Conservation (phyloP, 129 eudicot genomes). For the Flaveria brownii region DNA sequence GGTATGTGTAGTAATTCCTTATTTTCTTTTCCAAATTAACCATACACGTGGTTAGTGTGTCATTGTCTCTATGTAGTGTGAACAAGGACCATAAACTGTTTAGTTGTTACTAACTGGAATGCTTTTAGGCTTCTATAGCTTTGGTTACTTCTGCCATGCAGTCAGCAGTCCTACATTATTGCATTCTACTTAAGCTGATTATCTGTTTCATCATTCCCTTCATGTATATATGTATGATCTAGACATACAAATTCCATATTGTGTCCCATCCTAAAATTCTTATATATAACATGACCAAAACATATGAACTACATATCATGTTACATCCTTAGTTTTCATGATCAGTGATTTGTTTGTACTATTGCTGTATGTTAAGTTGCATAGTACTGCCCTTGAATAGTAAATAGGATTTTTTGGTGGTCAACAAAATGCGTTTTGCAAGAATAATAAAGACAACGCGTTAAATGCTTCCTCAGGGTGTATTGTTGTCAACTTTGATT, state of each 20-base stretch:
- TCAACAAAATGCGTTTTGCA: neutral
- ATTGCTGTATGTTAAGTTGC: neutral
- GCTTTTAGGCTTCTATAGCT: neutral
- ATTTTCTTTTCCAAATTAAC: neutral
- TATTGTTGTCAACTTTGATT: neutral
- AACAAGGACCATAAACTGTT: neutral
- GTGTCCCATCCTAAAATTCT: neutral
- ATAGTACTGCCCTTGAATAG: neutral
- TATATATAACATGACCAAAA: neutral
- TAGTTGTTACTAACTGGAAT: neutral
- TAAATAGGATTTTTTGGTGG: neutral
- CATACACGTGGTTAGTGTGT: neutral
- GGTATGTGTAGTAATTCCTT: slow-evolving; percentile 36
- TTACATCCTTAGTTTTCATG: neutral
- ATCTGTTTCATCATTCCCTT: neutral
- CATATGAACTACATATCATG: neutral
- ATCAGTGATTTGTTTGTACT: neutral
- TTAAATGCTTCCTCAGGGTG: neutral
- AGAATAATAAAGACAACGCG: neutral
- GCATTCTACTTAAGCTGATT: neutral
- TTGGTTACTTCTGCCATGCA: slow-evolving; percentile 6
- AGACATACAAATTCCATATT: neutral
- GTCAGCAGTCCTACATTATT: neutral
- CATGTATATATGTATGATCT: neutral
- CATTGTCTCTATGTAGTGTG: neutral